Base-by-base conservation (phyloP, 495 filamentous ascomycete species). In the Talaromyces trachyspermus region DNA sequence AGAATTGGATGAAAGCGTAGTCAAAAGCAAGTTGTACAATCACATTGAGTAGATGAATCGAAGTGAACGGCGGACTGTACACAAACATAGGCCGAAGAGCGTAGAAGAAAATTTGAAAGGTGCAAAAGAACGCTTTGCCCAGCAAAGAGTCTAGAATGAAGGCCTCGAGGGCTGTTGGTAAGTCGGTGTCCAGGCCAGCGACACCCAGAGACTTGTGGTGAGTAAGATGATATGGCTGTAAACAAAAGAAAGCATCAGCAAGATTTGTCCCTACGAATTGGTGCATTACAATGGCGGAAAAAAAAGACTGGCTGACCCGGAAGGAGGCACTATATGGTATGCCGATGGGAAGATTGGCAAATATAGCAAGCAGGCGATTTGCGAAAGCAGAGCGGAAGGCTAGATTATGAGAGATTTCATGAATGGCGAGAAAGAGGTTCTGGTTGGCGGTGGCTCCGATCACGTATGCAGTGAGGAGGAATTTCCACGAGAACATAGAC, bases 81-180 rank as follows among this genome's bases (percentile, higher is more conserved):
- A 99, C 78, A 69, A 90, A 83, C 84, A 96, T 94, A 43, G 94
- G 94, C 4, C 94, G 88, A n/a, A 99, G 59, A 59, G 94, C 94
- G 75, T 99, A 99, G 80, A 99, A 99, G 60, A 99, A 73, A 63
- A 99, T 96, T 68, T 99, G 94, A 72, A 96, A 97, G 54, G 94
- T 97, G 73, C 87, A 94, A 79, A 99, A 99, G 76, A 99, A 97
- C 51, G 94, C 86, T 64, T 99, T 99, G 56, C 94, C 94, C 14
- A 90, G 78, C 59, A 99, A 77, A n/a, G 88, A 95, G 75, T 96
- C 85, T 52, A 99, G 84, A 65, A 97, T 84, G 62, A 95, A 64
- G 55, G 89, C 94, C 70, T 99, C 94, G 35, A 95, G 63, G 50
- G 85, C 78, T 23, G 94, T 97, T 8, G 94, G 94, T 2, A 99